Conservation (phyloP, 768 basidiomycete genomes). For the Auricularia auricula-judae region DNA sequence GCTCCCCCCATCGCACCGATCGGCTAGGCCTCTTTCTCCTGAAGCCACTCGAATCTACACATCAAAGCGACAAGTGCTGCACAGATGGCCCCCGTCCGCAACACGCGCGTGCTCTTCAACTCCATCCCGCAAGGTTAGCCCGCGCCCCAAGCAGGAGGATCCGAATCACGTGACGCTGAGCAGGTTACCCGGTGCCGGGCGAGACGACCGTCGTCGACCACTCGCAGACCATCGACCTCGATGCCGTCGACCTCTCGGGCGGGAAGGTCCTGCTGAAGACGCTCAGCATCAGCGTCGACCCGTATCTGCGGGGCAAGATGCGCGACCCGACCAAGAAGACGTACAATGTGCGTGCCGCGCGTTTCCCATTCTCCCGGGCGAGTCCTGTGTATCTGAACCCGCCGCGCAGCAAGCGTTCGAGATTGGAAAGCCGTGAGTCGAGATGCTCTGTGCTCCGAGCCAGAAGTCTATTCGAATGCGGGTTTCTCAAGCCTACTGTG, state of each 20-base stretch:
- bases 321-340: neutral
- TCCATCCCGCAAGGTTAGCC: neutral
- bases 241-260: slow-evolving; percentile 34
- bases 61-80: too few relatives aligned
- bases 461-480: too few relatives aligned
- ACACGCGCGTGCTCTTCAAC: neutral
- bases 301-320: slow-evolving; percentile 33
- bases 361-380: too few relatives aligned
- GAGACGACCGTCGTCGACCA: slow-evolving; percentile 35
- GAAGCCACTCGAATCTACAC: too few relatives aligned
- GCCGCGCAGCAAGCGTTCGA: neutral
- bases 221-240: slow-evolving; percentile 37
- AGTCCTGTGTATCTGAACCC: too few relatives aligned
- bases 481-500: slow-evolving; percentile 6
- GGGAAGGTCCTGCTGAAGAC: slow-evolving; percentile 37
- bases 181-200: slow-evolving; percentile 17
- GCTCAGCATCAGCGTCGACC: slow-evolving; percentile 36
- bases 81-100: neutral
- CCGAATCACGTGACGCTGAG: neutral
- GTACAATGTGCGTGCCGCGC: neutral
- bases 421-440: neutral
- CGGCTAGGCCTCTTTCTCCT: too few relatives aligned
- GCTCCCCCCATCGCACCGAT: too few relatives aligned
- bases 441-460: too few relatives aligned
- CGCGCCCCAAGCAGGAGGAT: neutral